Base-by-base conservation (phyloP, 805 yeast genomes). In the Pichia insulana region DNA sequence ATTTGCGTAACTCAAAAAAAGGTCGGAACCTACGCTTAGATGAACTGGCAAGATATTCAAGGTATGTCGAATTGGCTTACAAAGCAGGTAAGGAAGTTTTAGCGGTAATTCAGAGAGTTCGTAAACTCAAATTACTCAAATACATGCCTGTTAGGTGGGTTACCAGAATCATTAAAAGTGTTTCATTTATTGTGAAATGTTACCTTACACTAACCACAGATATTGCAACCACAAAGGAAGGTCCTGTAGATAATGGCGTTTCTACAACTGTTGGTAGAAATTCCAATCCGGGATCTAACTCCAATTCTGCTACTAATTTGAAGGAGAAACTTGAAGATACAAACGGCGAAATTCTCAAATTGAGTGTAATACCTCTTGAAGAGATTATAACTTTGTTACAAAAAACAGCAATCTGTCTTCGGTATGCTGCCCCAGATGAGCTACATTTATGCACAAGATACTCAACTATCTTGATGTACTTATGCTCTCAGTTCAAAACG, bases 81-180 rank as follows among this genome's bases (percentile, higher is more conserved):
- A 76, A 70, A 45, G 82, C 97, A 0, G 96, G 96, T 1, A 79
- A 80, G 52, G 94, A 84, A 56, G 74, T 85, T 52, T 63, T 89
- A 22, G 70, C 73, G 19, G 80, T 83, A 4, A 83, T 89, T 4
- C 76, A 75, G 43, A 63, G 92, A 32, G 78, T 87, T 6, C 85
- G 81, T 52, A 69, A 69, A 47, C 62, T 82, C 45, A 75, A 73
- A 45, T 63, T 81, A 68, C 63, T 87, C 41, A 69, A 78, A 44
- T 82, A 71, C 55, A 86, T 88, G 80, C 96, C 97, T 1, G 88
- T 87, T n/a, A 68, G 96, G 48, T 88, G 96, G 95, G 79, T 83
- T 7, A 82, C 85, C 0, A 70, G 95, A 40, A 78, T 87, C 22
- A 88, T 89, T 17, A 76, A 90, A 52, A 85, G 96, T 0, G 87